A percentile compares a stretch with the other conserved stretches of the same genome.
Conservation (phyloP, 768 basidiomycete genomes). For the Tricholoma hemisulphureum region DNA sequence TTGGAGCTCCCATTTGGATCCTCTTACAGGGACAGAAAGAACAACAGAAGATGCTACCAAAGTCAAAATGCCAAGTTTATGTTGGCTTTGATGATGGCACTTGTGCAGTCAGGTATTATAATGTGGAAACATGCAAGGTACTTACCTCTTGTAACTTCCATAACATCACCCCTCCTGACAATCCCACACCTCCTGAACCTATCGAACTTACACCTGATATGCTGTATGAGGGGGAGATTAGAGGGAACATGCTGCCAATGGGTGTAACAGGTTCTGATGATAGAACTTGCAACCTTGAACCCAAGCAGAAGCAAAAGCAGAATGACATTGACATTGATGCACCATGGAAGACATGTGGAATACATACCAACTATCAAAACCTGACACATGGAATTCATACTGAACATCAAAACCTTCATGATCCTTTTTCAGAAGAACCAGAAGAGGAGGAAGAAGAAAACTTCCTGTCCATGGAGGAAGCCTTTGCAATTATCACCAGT, state of each 20-base stretch:
- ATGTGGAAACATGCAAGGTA: not conserved
- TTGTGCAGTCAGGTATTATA: constrained; percentile 1
- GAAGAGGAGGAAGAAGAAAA: not conserved
- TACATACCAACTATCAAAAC: not conserved
- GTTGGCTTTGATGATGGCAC: constrained; percentile 3
- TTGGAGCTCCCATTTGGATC: constrained; percentile 20
- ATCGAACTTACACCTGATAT: not conserved
- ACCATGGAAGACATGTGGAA: not conserved
- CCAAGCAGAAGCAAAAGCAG: no score
- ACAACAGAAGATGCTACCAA: constrained; percentile 1
- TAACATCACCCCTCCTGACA: not conserved
- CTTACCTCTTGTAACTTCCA: constrained; percentile 1
- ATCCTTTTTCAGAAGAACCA: no score
- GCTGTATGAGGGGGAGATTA: not conserved
- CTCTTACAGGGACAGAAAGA: constrained; percentile 7
- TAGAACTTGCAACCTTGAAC: no score
- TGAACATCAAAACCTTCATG: no score
- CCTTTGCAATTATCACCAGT: not conserved
- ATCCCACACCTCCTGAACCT: not conserved
- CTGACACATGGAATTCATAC: no score
- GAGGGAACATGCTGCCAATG: not conserved
- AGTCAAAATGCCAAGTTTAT: constrained; percentile 1
- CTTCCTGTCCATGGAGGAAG: not conserved
- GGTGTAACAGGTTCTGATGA: not conserved
- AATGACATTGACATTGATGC: not conserved